A percentile compares a stretch with the other conserved stretches of the same genome.
Conservation (phyloP, 192 early-diverging fungal genomes). For the Entophlyctis helioformis region DNA sequence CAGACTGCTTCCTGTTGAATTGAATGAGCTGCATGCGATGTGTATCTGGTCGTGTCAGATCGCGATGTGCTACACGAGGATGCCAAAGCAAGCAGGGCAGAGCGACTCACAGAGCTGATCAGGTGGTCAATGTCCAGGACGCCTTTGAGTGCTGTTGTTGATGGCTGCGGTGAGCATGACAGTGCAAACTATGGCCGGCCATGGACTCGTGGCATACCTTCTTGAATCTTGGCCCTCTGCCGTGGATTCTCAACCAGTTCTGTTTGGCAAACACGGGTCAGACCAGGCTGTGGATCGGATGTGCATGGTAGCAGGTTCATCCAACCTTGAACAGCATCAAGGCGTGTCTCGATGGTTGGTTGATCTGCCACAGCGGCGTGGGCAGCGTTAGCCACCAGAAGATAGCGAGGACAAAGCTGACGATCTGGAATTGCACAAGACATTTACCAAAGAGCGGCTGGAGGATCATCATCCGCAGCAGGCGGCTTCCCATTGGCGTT, state of each 20-base stretch:
- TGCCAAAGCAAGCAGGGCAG: not conserved
- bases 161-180: no score
- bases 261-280: no score
- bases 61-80: not conserved
- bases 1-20: constrained; percentile 24
- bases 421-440: no score
- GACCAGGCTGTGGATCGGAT: no score
- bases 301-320: constrained; percentile 10
- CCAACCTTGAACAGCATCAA: constrained; percentile 48
- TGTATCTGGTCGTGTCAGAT: not conserved
- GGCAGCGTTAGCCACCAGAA: no score
- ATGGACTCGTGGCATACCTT: no score
- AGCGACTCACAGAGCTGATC: not conserved
- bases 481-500: constrained; percentile 59
- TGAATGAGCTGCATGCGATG: constrained; percentile 2
- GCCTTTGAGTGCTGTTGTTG: constrained; percentile 5
- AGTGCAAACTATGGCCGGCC: no score
- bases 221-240: no score
- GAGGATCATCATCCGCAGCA: constrained; percentile 65
- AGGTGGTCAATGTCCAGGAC: constrained; percentile 6
- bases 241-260: no score
- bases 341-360: constrained; percentile 34
- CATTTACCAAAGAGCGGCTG: constrained; percentile 52
- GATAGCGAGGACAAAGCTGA: no score
- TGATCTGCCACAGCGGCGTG: constrained; percentile 18